Percentiles rank a stretch among this genome's conserved stretches.
These are phyloP conservation scores for Royoungia palumana DNA, from an alignment of 768 basidiomycete species.

Conservation along the genomic window DNA sequence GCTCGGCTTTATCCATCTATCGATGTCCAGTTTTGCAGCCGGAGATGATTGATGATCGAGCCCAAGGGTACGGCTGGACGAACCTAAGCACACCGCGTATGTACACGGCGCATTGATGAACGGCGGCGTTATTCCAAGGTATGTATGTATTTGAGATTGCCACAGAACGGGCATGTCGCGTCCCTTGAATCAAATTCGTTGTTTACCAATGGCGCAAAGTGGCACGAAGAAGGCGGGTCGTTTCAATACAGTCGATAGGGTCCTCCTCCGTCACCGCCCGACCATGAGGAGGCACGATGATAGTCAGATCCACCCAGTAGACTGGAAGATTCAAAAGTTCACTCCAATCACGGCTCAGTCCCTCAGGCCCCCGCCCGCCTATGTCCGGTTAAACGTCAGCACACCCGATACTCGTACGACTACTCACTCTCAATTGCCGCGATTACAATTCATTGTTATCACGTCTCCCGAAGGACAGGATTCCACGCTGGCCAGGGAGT, in stretches of 20 bases:
- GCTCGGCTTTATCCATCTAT: neutral
- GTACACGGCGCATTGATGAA: neutral
- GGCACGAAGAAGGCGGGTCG: neutral
- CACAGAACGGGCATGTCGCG: constrained; percentile 1
- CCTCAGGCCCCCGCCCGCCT: neutral
- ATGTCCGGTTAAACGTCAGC: neutral
- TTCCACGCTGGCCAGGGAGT: neutral
- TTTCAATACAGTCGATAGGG: neutral
- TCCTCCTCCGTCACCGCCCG: constrained; percentile 1
- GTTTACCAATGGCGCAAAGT: constrained; percentile 9
- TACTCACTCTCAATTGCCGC: neutral
- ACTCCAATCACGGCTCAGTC: neutral
- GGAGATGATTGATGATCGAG: neutral
- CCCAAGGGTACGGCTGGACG: neutral
- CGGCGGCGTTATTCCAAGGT: neutral
- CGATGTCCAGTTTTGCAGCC: neutral
- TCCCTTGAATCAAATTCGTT: constrained; percentile 1
- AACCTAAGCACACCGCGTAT: neutral
- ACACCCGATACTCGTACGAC: too few relatives aligned
- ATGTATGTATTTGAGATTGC: neutral
- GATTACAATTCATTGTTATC: neutral
- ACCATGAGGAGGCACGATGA: neutral
- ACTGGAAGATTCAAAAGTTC: neutral
- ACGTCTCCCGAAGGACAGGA: neutral
- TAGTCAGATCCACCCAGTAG: neutral